These are phyloP conservation scores for Mycena citricolor DNA, from an alignment of 1,284 basidiomycete genomes.

Conservation along the genomic window DNA sequence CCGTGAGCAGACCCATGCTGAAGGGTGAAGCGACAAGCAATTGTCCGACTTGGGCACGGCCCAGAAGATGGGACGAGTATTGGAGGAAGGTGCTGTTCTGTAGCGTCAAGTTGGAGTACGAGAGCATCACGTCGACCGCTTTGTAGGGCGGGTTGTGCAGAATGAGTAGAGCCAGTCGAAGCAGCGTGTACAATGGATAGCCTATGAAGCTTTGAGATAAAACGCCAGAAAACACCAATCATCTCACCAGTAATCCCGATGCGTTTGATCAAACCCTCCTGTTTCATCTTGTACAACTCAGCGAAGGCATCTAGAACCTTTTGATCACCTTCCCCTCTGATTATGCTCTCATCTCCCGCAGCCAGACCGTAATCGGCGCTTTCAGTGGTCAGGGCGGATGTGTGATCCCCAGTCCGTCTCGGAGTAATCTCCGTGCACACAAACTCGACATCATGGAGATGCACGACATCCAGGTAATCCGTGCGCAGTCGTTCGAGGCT, in stretches of 20 bases:
- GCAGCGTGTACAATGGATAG: conserved; percentile 86
- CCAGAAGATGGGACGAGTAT: conserved; percentile 62
- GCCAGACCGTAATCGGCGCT: conserved; percentile 61
- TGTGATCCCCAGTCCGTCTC: conserved; percentile 53
- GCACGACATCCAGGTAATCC: conserved; percentile 82
- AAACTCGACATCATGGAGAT: conserved; percentile 93
- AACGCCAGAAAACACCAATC: conserved; percentile 23
- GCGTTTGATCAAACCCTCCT: conserved; percentile 73
- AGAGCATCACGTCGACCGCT: conserved; percentile 80
- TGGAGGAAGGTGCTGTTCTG: conserved; percentile 70
- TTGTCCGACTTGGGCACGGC: conserved; percentile 66
- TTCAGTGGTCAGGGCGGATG: conserved; percentile 52
- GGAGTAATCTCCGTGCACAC: conserved; percentile 62
- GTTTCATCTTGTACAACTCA: conserved; percentile 74
- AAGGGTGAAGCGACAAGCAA: conserved; percentile 88
- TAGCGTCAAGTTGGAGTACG: conserved; percentile 86
- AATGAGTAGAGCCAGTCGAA: conserved; percentile 81
- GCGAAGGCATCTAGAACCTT: conserved; percentile 72
- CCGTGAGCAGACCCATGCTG: conserved; percentile 87
- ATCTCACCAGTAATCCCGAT: conserved; percentile 82
- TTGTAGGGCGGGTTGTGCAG: conserved; percentile 60
- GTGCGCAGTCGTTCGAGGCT: conserved; percentile 79
- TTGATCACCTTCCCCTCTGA: conserved; percentile 80
- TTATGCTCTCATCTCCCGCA: conserved; percentile 54
- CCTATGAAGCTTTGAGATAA: conserved; percentile 36